Evolutionary conservation across 2,329 filamentous ascomycete genomes (phyloP).

Genomic region (Botrytis fragariae): DNA sequence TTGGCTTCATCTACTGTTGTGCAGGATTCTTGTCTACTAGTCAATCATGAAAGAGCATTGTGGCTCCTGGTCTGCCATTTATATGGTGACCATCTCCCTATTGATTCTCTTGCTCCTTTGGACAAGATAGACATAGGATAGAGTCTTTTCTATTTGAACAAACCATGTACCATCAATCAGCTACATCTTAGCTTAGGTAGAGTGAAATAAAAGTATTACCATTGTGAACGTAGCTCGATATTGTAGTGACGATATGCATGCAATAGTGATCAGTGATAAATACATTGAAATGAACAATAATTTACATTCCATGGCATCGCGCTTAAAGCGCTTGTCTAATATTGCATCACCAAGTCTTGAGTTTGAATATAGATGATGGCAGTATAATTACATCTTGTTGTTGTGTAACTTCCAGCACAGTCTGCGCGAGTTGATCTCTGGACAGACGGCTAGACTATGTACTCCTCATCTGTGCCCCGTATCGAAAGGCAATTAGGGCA

Average conservation of each 20-base stretch:
- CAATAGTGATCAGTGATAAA: neutral
- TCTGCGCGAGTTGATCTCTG: neutral
- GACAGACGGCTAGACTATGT: neutral
- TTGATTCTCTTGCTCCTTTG: constrained; percentile 25
- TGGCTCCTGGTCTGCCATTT: constrained; percentile 14
- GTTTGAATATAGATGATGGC: neutral
- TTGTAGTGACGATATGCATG: neutral
- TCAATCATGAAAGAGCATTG: constrained; percentile 18
- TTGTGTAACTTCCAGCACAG: neutral
- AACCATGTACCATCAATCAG: constrained; percentile 20
- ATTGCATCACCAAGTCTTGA: neutral
- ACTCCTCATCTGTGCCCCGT: neutral
- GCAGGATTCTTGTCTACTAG: constrained; percentile 18
- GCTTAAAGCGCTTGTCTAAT: too few species aligned
- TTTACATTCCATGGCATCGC: too few species aligned
- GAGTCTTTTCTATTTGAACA: constrained; percentile 15
- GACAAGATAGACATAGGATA: constrained; percentile 26
- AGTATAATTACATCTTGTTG: neutral
- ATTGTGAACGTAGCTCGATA: neutral
- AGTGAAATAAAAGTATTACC: constrained; percentile 12
- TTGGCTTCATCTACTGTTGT: constrained; percentile 20
- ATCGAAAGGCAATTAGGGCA: neutral
- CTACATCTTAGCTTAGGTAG: constrained; percentile 20
- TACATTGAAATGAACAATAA: too few species aligned
- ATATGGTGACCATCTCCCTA: constrained; percentile 17